Percentiles rank a stretch among this genome's conserved stretches.
These are phyloP conservation scores for Talaromyces liani DNA, from an alignment of 495 filamentous ascomycete species.

Conservation along the genomic window DNA sequence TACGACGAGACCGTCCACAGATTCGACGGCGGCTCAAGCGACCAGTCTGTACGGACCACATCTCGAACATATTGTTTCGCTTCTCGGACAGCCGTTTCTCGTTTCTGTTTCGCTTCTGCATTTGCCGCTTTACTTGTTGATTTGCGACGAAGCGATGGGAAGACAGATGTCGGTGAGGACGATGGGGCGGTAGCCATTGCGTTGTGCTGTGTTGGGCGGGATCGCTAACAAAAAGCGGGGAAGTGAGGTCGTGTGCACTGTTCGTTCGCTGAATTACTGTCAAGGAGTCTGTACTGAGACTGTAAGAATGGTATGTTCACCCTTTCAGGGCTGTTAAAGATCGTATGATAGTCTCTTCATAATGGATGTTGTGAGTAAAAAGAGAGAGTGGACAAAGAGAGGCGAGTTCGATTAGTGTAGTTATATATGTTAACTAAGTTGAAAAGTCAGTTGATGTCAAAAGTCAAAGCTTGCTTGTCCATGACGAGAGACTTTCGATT, in stretches of 20 bases:
- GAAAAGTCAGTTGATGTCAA: background rate
- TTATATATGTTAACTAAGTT: background rate
- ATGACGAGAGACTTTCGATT: background rate
- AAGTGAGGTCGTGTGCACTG: background rate
- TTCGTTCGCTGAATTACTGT: background rate
- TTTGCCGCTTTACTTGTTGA: background rate
- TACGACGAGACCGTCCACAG: constrained; percentile 10
- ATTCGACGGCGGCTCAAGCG: constrained; percentile 21
- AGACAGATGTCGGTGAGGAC: constrained; percentile 17
- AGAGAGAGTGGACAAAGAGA: background rate
- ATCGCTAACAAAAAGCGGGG: constrained; percentile 3
- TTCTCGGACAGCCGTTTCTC: constrained; percentile 36
- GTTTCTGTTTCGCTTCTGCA: constrained; percentile 17
- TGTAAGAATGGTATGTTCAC: background rate
- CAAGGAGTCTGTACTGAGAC: background rate
- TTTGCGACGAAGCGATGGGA: constrained; percentile 8
- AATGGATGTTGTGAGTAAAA: background rate
- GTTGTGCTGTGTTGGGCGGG: background rate
- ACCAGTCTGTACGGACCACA: constrained; percentile 38
- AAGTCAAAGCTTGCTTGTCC: background rate
- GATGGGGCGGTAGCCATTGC: constrained; percentile 12
- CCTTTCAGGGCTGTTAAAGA: background rate
- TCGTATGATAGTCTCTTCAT: constrained; percentile 2
- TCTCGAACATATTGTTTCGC: constrained; percentile 35
- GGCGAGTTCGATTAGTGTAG: background rate